A percentile compares a stretch with the other conserved stretches of the same genome.
Conservation (phyloP, 495 filamentous ascomycete species). For the Xylaria flabelliformis region DNA sequence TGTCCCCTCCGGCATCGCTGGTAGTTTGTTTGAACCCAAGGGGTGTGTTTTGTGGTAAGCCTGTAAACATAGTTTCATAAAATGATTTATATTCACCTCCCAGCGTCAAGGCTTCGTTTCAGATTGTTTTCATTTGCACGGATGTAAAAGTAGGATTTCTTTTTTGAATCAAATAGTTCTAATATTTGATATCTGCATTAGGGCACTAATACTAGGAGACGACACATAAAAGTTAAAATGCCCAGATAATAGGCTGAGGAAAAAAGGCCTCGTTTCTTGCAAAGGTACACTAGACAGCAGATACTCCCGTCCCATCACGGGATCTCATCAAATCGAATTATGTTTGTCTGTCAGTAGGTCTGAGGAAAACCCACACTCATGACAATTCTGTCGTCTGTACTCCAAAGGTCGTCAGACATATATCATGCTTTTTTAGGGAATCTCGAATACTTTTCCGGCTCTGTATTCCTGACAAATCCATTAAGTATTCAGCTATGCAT, state of each 20-base stretch:
- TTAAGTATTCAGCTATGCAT: constrained; percentile 36
- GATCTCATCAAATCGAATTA: constrained; percentile 25
- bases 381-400: constrained; percentile 11
- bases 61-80: neutral
- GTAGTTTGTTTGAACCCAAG: neutral
- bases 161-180: constrained; percentile 36
- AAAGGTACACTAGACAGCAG: constrained; percentile 34
- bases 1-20: neutral
- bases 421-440: constrained; percentile 38
- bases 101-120: neutral
- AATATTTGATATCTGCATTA: constrained; percentile 61
- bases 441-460: constrained; percentile 31
- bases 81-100: neutral
- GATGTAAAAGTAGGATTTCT: neutral
- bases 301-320: constrained; percentile 23
- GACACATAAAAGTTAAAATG: constrained; percentile 45
- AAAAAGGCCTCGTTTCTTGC: constrained; percentile 34
- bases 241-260: constrained; percentile 36
- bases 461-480: constrained; percentile 46
- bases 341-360: constrained; percentile 32
- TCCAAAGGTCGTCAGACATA: constrained; percentile 27
- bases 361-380: constrained; percentile 8
- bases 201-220: constrained; percentile 57
- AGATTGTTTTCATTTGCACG: no score
- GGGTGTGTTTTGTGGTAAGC: neutral